phyloP scores from a whole-genome alignment of 768 basidiomycete genomes.

The Phylloporus arenicola region DNA sequence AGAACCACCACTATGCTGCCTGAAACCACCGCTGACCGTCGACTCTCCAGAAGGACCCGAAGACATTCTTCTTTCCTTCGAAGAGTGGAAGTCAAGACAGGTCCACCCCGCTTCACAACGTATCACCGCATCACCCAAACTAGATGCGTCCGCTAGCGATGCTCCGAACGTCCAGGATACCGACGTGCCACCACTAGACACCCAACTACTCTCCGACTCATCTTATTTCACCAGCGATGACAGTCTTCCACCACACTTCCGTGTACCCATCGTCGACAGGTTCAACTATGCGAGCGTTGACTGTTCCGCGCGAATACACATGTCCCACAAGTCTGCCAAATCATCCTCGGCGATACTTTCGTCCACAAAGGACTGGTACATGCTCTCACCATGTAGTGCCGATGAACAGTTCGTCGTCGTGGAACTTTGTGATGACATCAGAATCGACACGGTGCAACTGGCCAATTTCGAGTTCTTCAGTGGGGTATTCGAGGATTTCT shows the following conservation, averaged over 20 bases:
- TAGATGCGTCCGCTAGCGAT: slow-evolving; percentile 5
- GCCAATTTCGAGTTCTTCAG: slow-evolving; percentile 99
- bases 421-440: slow-evolving; percentile 95
- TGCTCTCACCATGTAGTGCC: slow-evolving; percentile 85
- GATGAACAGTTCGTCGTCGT: slow-evolving; percentile 76
- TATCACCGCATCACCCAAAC: slow-evolving; percentile 14
- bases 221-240: slow-evolving; percentile 13
- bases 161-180: not conserved
- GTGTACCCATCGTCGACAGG: slow-evolving; percentile 73
- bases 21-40: slow-evolving; percentile 42
- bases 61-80: slow-evolving; percentile 71
- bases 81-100: slow-evolving; percentile 83
- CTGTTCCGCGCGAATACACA: slow-evolving; percentile 90
- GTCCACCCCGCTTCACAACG: slow-evolving; percentile 33
- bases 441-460: slow-evolving; percentile 92
- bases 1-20: slow-evolving; percentile 61
- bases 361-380: slow-evolving; percentile 88
- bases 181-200: slow-evolving; percentile 5
- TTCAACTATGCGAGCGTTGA: slow-evolving; percentile 94
- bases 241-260: slow-evolving; percentile 53
- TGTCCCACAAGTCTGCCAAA: slow-evolving; percentile 74
- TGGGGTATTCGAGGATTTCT: slow-evolving; percentile 90
- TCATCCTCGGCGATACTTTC: slow-evolving; percentile 80
- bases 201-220: slow-evolving; percentile 13
- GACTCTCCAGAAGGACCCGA: slow-evolving; percentile 45